Conservation (phyloP, 805 yeast species). For the Cyberlindnera xylosilytica region DNA sequence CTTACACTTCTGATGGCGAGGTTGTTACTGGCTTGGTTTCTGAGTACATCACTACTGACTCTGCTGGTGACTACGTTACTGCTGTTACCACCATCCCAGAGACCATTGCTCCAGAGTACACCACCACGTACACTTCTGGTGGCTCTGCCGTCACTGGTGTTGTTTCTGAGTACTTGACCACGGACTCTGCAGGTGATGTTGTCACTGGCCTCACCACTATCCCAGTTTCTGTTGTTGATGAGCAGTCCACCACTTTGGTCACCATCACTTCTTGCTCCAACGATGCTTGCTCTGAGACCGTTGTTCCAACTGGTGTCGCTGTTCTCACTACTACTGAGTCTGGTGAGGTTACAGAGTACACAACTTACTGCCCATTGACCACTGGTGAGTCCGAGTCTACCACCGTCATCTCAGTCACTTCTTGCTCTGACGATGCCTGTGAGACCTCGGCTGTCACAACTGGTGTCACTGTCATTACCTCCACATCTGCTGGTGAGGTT, state of each 20-base stretch:
- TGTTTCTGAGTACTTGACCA: conserved; percentile 8
- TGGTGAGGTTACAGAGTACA: conserved; percentile 3
- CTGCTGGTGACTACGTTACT: conserved; percentile 5
- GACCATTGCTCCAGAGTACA: neutral
- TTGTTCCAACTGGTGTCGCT: conserved; percentile 27
- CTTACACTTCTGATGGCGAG: neutral
- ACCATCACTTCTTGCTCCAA: conserved; percentile 5
- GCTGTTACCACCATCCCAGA: conserved; percentile 2
- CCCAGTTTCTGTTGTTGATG: too few species aligned
- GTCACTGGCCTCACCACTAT: neutral
- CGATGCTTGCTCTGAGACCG: conserved; percentile 12
- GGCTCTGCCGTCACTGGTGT: neutral
- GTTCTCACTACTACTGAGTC: conserved; percentile 30
- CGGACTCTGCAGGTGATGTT: conserved; percentile 5
- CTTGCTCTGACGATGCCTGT: neutral
- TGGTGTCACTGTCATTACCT: neutral
- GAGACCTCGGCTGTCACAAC: neutral
- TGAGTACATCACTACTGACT: conserved; percentile 7
- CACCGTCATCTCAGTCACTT: neutral
- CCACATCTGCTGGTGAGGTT: neutral
- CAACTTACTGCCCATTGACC: conserved; percentile 16
- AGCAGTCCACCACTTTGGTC: too few species aligned
- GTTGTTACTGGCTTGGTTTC: neutral
- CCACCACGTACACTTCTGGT: neutral
- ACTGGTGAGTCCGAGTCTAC: conserved; percentile 1